Base-by-base conservation (phyloP, 2,329 filamentous ascomycete genomes). In the Fusarium penzigii region DNA sequence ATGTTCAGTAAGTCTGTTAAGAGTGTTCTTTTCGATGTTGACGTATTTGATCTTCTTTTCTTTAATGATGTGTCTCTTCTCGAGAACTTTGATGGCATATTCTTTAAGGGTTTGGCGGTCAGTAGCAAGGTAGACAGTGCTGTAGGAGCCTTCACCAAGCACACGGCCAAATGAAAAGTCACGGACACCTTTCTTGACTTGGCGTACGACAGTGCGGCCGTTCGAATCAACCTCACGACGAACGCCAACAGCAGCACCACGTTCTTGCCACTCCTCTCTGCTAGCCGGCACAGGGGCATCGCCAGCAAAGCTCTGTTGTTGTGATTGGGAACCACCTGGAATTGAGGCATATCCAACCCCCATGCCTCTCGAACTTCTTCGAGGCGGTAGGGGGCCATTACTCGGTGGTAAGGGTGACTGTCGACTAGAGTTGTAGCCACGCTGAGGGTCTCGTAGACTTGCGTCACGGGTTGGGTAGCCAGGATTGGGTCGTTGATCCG, bases 31-130 rank as follows among this genome's bases (percentile, higher is more conserved):
- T 73, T 99, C 94, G 65, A 99, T 99, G 73, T 97, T 99, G 73
- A 99, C 94, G 68, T 99, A 99, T 79, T 99, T 99, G 67, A 99
- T 96, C 80, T 99, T 99, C 74, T 96, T 97, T 75, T 99, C 94
- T 74, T 97, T 99, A 79, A 99, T 99, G 68, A 99, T 99, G 72
- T 99, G 94, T 65, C 92, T 85, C 75, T 99, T 99, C 74, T 99
- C 94, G 43, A 99, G 83, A 14, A 99, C 93, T 72, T 99, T 99
- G 75, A 99, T 92, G 25, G 94, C 94, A 68, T 97, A 97, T 71
- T 99, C 93, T 66, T 96, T 96, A 52, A 95, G 77, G 1, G 91
- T 96, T 71, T 96, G 91, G 55, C 93, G 86, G 72, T 99, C 94
- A 5, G 92, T 96, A 38, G 92, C 94, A 47, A 94, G 85, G 58